Evolutionary conservation across 2,329 filamentous ascomycete species (phyloP), one percentile per base, ranked within the genome.

Genomic region (Anthostomella pinea): DNA sequence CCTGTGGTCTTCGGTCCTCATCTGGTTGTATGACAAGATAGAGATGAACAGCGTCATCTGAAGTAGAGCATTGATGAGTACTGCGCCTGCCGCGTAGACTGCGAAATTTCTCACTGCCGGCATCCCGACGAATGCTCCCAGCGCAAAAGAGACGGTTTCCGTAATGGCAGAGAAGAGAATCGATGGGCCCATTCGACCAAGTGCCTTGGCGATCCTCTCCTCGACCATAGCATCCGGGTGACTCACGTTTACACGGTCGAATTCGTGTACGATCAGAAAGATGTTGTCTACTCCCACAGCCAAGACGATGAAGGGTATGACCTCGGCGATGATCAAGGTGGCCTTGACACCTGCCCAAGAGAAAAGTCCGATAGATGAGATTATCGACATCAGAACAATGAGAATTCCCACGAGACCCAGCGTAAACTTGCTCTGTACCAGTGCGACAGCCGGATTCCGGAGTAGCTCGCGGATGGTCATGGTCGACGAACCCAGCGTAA

Each of bases 271-370:
- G 41, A 98, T 95, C 38, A 98, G 70, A 67, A 98, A 98, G 54
- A 98, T 97, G 58, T 98, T 98, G 73, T 98, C 93, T 3, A 98
- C 94, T 29, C 93, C 93, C 18, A 98, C 90, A 9, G 93, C 93
- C 14, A 98, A 70, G 8, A 98, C 91, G 47, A 98, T 83, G 64
- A 98, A 98, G 0, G 93, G 93, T 48, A 98, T 98, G 43, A 98
- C 93, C 59, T 98, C 93, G 4, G 94, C 91, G 43, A 98, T 98
- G 56, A 98, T 98, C 49, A 98, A 71, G 0, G 93, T 98, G 10
- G 91, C 93, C 65, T 95, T 96, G 55, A 98, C 79, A 1, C 90
- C 90, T 23, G 81, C 77, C 59, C 88, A 93, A 1, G 93, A 95
- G 58, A 97, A 98, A 26, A 98, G 70, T 1, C 93, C 93, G 35